Evolutionary conservation across 495 filamentous ascomycete species (phyloP), one percentile per base, ranked within the genome.

Genomic region (Talaromyces stipitatus): DNA sequence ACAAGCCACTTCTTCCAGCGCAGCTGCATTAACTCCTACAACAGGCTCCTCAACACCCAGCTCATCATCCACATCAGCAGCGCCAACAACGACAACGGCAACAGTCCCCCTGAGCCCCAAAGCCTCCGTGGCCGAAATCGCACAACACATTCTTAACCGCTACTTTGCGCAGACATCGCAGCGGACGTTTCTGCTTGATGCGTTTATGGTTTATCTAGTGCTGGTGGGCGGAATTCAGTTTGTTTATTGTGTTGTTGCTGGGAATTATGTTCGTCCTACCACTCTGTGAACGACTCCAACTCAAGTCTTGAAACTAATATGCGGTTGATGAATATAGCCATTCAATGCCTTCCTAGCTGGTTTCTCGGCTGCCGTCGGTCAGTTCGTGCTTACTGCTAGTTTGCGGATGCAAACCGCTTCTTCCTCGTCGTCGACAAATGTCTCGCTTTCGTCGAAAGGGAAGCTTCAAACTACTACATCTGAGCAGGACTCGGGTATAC

Each of bases 261-360:
- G 94, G 59, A 97, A 97, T 70, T 98, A 94, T 66, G 94, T 98
- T 30, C 24, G 9, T 48, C 28, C 16, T 58, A 29, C 2, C 33
- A 18, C 33, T 38, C 33, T 38, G 4, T 29, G n/a, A n/a, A 29
- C 28, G 4, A 4, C 9, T 29, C 9, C 28, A 29, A 29, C 9
- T n/a, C n/a, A n/a, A n/a, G n/a, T n/a, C n/a, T n/a, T n/a, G n/a
- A n/a, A 29, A 29, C 9, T 29, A 2, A 32, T 32, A 14, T 36
- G 32, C 32, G 12, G 12, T 14, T n/a, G 11, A 10, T 16, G 23
- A 41, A 50, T 41, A 59, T 61, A 97, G 91, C 94, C 94, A 7
- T 98, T 98, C 82, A 98, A 98, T 71, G 94, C 94, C 62, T 98
- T 98, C 77, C 80, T 98, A 41, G 86, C 91, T 28, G 95, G 95